Percentiles rank a stretch among this genome's conserved stretches.
Conservation (phyloP, 2,329 filamentous ascomycete genomes). For the Calonectria pseudoreteaudii region DNA sequence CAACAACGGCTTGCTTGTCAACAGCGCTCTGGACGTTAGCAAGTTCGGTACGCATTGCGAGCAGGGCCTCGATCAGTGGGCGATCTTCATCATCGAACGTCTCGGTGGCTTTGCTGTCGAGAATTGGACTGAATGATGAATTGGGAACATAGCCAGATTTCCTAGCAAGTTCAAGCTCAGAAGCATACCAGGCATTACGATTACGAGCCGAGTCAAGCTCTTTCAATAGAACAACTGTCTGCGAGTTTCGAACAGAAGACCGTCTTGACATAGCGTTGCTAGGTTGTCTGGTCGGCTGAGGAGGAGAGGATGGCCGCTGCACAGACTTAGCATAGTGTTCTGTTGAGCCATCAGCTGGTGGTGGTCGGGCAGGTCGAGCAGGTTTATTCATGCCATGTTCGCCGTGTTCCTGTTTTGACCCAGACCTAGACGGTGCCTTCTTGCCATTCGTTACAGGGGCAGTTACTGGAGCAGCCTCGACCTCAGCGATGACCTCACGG, state of each 20-base stretch:
- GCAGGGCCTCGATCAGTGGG: slow-evolving; percentile 89
- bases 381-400: slow-evolving; percentile 45
- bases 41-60: slow-evolving; percentile 91
- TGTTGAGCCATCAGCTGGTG: slow-evolving; percentile 75
- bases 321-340: slow-evolving; percentile 62
- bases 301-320: slow-evolving; percentile 66
- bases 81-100: slow-evolving; percentile 92
- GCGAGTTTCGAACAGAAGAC: slow-evolving; percentile 70
- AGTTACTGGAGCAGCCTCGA: slow-evolving; percentile 69
- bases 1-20: slow-evolving; percentile 86
- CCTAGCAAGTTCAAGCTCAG: slow-evolving; percentile 89
- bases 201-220: slow-evolving; percentile 88
- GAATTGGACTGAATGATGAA: slow-evolving; percentile 74
- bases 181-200: slow-evolving; percentile 96
- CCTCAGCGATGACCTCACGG: slow-evolving; percentile 51
- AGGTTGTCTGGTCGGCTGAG: slow-evolving; percentile 66
- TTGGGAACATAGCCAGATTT: slow-evolving; percentile 89
- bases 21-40: slow-evolving; percentile 90
- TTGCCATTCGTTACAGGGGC: slow-evolving; percentile 66
- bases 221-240: slow-evolving; percentile 81
- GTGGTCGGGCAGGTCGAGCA: slow-evolving; percentile 58
- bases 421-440: slow-evolving; percentile 37
- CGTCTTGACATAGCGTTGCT: slow-evolving; percentile 70
- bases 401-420: slow-evolving; percentile 51
- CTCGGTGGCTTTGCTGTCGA: slow-evolving; percentile 82